A percentile compares a stretch with the other conserved stretches of the same genome.
phyloP scores from a whole-genome alignment of 75 land plant genomes.

The Picea glauca region DNA sequence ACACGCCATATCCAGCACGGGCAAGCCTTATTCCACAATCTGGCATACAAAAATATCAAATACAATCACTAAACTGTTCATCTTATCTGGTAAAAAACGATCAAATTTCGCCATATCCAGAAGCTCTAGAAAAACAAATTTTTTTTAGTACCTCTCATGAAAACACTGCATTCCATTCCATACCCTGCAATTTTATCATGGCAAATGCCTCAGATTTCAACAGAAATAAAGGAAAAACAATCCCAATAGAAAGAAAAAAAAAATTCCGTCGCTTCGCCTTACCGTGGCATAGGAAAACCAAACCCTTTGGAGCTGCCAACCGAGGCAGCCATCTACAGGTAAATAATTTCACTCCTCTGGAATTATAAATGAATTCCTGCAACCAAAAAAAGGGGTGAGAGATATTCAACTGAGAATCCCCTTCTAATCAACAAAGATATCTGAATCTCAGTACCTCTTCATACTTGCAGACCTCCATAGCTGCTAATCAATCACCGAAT shows the following conservation, averaged over 20 bases:
- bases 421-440: too few relatives aligned
- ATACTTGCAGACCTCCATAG: too few relatives aligned
- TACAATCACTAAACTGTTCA: not conserved
- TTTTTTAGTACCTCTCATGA: conserved; percentile 61
- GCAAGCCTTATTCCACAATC: conserved; percentile 70
- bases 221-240: not conserved
- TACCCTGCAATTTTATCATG: conserved; percentile 46
- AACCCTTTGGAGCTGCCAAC: conserved; percentile 38
- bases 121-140: not conserved
- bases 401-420: too few relatives aligned
- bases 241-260: not conserved
- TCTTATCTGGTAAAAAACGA: not conserved
- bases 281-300: conserved; percentile 84
- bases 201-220: not conserved
- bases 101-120: not conserved
- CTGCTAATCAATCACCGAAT: too few relatives aligned
- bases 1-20: conserved; percentile 74
- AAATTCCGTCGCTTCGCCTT: not conserved
- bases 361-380: conserved; percentile 57
- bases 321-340: conserved; percentile 87
- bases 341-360: conserved; percentile 71
- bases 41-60: conserved; percentile 8
- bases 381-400: not conserved
- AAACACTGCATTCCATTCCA: conserved; percentile 88
- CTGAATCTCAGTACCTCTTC: too few relatives aligned